Conservation (phyloP, 78 protist species). For the Goniomonas avonlea region DNA sequence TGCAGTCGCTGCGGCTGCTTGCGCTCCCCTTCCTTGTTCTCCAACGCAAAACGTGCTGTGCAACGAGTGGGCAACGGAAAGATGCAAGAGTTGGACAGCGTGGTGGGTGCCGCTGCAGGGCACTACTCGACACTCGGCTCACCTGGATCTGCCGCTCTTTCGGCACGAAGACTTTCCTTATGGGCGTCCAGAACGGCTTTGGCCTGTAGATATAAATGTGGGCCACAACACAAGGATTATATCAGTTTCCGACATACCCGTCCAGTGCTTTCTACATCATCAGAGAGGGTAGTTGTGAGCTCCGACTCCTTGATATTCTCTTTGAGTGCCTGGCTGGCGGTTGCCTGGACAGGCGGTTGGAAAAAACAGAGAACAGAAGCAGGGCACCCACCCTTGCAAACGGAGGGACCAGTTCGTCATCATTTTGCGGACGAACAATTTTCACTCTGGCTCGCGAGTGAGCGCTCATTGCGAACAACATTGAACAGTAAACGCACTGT, state of each 20-base stretch:
- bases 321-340: not conserved
- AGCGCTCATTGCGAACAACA: not conserved
- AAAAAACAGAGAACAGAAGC: too few species aligned
- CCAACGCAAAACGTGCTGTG: too few species aligned
- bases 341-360: too few species aligned
- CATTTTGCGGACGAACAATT: not conserved
- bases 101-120: not conserved
- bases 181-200: not conserved
- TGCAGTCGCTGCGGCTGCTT: conserved; percentile 11
- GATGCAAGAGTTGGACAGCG: not conserved
- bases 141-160: not conserved
- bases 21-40: conserved; percentile 3
- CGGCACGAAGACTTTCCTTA: not conserved
- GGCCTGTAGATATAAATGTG: not conserved
- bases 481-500: not conserved
- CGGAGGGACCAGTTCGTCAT: conserved; percentile 8
- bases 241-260: too few species aligned
- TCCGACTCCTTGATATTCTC: not conserved
- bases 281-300: not conserved
- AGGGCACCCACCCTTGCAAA: too few species aligned
- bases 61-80: not conserved
- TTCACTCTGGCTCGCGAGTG: too few species aligned
- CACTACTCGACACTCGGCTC: not conserved
- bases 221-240: too few species aligned
- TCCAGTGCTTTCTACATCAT: not conserved